Evolutionary conservation across 805 yeast genomes (phyloP), one percentile per base, ranked within the genome.

Genomic region (Monosporozyma aerobia): DNA sequence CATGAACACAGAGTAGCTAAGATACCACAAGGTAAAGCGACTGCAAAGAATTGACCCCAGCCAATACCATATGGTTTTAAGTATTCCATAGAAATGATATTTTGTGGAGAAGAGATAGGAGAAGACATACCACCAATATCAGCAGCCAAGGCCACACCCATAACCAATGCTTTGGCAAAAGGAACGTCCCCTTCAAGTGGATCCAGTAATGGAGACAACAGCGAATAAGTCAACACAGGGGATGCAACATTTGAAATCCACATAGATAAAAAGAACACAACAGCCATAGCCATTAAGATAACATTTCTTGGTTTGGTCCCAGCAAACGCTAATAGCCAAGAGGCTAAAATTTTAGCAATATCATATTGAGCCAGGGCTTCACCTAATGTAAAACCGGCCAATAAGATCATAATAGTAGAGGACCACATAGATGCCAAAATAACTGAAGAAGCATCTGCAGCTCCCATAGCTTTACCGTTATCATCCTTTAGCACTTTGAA

Each of bases 211-310:
- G 97, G 97, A 66, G 87, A 90, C 53, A 90, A 80, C 55, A 92
- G 81, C 2, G 96, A 88, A 62, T 79, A 88, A 67, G 96, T 87
- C 53, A 92, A 75, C 4, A 92, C 97, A 0, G 98, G 98, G 1
- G 97, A 88, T 0, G 98, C 98, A 46, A 92, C 98, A 69, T 92
- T 92, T 27, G 95, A 86, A 54, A 92, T 90, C 95, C 96, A 90
- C 87, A 92, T 90, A 5, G 96, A 82, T 51, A 89, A 75, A 67
- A 90, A 83, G 54, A 90, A 76, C 0, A 97, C 83, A 22, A 92
- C 94, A 43, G 77, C 70, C 97, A 92, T 89, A 53, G 90, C 82
- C 44, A 90, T 78, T 43, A 90, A 69, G 44, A 90, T 69, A 13
- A 92, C 85, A 55, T 80, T 77, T 48, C 87, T 77, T 22, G 98